phyloP scores from a whole-genome alignment of 176 grass and related monocot genomes.

The Rhynchospora pubera region DNA sequence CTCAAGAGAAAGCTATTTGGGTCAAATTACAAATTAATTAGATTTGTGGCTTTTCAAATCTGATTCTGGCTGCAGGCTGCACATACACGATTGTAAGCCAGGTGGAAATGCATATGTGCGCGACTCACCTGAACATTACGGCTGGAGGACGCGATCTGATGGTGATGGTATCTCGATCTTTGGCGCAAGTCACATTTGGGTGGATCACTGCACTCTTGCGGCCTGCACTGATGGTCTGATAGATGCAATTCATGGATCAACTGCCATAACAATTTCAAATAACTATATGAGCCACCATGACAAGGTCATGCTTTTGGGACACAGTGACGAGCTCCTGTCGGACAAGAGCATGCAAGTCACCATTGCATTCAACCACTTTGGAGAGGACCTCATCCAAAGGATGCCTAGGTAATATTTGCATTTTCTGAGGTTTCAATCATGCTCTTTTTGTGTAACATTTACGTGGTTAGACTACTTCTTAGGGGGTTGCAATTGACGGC shows the following conservation, averaged over 20 bases:
- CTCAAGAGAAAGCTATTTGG: background rate
- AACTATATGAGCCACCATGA: constrained; percentile 24
- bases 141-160: constrained; percentile 4
- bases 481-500: background rate
- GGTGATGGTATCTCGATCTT: constrained; percentile 19
- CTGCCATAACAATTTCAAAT: constrained; percentile 15
- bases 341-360: constrained; percentile 26
- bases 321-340: constrained; percentile 8
- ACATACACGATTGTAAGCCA: constrained; percentile 18
- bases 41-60: background rate
- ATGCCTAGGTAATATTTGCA: constrained; percentile 21
- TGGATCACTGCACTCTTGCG: constrained; percentile 12
- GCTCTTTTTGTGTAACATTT: background rate
- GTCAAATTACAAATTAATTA: background rate
- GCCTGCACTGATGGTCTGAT: constrained; percentile 16
- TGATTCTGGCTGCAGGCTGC: constrained; percentile 2
- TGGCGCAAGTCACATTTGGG: constrained; percentile 16
- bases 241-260: constrained; percentile 14
- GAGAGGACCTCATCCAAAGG: constrained; percentile 19
- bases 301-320: constrained; percentile 22
- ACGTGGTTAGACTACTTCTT: background rate
- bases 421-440: background rate
- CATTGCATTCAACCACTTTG: constrained; percentile 29
- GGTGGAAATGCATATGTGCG: constrained; percentile 12
- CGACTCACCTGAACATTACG: constrained; percentile 7